A percentile compares a stretch with the other conserved stretches of the same genome.
Conservation (phyloP, 495 filamentous ascomycete species). For the Pseudotulostoma volvatum region DNA sequence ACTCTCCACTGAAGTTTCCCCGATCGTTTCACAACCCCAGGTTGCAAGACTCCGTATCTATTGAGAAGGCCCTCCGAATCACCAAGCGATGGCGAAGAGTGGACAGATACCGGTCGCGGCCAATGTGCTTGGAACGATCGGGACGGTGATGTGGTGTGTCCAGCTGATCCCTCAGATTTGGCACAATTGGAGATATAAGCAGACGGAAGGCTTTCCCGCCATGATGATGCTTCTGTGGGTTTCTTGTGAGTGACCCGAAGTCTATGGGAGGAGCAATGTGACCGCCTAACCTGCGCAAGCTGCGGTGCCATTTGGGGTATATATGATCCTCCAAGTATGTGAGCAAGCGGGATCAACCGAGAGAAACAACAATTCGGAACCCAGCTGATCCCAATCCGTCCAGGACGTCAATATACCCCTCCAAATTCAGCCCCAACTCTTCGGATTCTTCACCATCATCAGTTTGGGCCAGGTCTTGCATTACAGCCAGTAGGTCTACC, state of each 20-base stretch:
- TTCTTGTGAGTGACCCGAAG: conserved; percentile 28
- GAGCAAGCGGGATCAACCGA: no score
- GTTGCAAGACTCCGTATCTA: no score
- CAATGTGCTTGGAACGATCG: conserved; percentile 38
- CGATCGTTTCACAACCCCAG: no score
- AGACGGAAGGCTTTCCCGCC: conserved; percentile 54
- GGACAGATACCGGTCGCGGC: conserved; percentile 29
- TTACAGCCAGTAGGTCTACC: conserved; percentile 39
- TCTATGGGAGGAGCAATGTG: not conserved
- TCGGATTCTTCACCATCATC: conserved; percentile 45
- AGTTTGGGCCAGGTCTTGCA: conserved; percentile 50
- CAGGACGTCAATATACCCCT: conserved; percentile 61
- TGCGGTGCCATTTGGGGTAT: conserved; percentile 37
- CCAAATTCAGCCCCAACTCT: conserved; percentile 59
- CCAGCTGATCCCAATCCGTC: conserved; percentile 14
- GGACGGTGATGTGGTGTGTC: conserved; percentile 39
- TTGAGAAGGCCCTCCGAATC: no score
- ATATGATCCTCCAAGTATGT: conserved; percentile 33
- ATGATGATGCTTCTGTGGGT: conserved; percentile 67
- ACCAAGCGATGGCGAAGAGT: conserved; percentile 11
- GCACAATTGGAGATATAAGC: conserved; percentile 53
- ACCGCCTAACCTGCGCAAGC: conserved; percentile 10
- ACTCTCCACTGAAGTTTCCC: no score
- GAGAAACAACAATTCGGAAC: conserved; percentile 1
- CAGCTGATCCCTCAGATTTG: conserved; percentile 46